These are phyloP conservation scores for Cryomyces minteri DNA, from an alignment of 495 filamentous ascomycete species.

Conservation along the genomic window DNA sequence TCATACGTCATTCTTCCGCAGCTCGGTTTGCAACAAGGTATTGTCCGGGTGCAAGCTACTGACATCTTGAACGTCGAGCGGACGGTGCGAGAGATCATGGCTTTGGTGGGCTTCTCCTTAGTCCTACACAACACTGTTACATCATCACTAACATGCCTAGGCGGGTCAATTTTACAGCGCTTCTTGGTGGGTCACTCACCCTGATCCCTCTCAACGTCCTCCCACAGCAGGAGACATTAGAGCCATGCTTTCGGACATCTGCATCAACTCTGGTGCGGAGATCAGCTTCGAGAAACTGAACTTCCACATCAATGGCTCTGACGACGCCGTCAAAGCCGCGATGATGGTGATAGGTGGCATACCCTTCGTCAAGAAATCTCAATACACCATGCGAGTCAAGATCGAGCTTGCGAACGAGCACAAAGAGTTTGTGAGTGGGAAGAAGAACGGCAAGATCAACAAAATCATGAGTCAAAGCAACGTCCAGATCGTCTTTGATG, in stretches of 20 bases:
- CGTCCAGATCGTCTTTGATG: conserved; percentile 97
- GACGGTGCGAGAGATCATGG: conserved; percentile 88
- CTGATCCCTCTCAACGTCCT: conserved; percentile 48
- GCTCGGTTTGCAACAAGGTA: conserved; percentile 57
- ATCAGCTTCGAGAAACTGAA: conserved; percentile 84
- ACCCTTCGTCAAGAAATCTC: conserved; percentile 67
- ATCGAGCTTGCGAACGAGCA: conserved; percentile 98
- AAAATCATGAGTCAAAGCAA: conserved; percentile 99
- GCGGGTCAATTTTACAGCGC: conserved; percentile 96
- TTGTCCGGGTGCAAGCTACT: conserved; percentile 76
- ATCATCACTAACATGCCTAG: conserved; percentile 25
- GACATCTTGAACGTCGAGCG: conserved; percentile 89
- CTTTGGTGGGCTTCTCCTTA: conserved; percentile 36
- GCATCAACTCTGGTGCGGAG: conserved; percentile 86
- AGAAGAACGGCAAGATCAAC: conserved; percentile 99
- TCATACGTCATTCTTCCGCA: conserved; percentile 81
- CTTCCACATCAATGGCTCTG: conserved; percentile 86
- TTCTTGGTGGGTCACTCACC: conserved; percentile 82
- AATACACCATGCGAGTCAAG: conserved; percentile 89
- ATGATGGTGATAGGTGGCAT: conserved; percentile 85
- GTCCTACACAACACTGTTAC: conserved; percentile 9
- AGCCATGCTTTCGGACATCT: conserved; percentile 87
- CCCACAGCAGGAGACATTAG: conserved; percentile 62
- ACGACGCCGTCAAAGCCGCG: conserved; percentile 86
- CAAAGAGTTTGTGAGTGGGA: conserved; percentile 97